These are phyloP conservation scores for Colletotrichum shisoi DNA, from an alignment of 2,329 filamentous ascomycete genomes.

Conservation along the genomic window DNA sequence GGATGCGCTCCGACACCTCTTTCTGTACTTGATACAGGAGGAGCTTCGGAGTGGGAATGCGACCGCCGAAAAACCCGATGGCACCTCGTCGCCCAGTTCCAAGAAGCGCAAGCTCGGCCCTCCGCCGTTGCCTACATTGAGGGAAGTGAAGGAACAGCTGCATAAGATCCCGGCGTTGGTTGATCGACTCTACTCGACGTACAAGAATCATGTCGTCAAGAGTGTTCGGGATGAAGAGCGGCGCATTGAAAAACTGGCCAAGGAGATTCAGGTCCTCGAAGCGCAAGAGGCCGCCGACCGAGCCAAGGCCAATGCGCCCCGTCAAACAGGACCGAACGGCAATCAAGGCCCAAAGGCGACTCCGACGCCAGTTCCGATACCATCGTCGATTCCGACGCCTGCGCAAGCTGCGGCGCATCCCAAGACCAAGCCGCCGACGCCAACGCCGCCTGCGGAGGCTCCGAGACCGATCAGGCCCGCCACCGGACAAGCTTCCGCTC, in stretches of 20 bases:
- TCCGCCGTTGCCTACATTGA: conserved; percentile 68
- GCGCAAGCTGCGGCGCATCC: conserved; percentile 20
- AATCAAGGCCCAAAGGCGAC: conserved; percentile 12
- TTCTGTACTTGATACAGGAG: conserved; percentile 77
- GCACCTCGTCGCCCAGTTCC: conserved; percentile 59
- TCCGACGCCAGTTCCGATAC: conserved; percentile 30
- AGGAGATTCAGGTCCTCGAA: conserved; percentile 74
- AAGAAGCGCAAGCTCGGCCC: conserved; percentile 79
- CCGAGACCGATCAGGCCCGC: conserved; percentile 36
- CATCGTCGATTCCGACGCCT: conserved; percentile 7
- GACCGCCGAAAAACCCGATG: conserved; percentile 46
- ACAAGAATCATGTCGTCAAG: conserved; percentile 72
- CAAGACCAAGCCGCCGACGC: conserved; percentile 21
- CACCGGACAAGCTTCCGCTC: conserved; percentile 43
- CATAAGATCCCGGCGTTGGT: conserved; percentile 76
- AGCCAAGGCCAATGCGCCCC: conserved; percentile 30
- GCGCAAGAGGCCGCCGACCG: conserved; percentile 48
- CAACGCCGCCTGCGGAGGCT: conserved; percentile 17
- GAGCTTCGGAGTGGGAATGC: conserved; percentile 67
- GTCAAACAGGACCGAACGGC: conserved; percentile 13
- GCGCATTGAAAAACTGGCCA: conserved; percentile 67
- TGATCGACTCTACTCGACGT: conserved; percentile 76
- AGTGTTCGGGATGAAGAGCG: conserved; percentile 79
- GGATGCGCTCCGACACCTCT: conserved; percentile 80
- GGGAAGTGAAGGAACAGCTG: conserved; percentile 71